Conservation (phyloP, 345 rosid genomes). For the Erysimum cheiranthoides region DNA sequence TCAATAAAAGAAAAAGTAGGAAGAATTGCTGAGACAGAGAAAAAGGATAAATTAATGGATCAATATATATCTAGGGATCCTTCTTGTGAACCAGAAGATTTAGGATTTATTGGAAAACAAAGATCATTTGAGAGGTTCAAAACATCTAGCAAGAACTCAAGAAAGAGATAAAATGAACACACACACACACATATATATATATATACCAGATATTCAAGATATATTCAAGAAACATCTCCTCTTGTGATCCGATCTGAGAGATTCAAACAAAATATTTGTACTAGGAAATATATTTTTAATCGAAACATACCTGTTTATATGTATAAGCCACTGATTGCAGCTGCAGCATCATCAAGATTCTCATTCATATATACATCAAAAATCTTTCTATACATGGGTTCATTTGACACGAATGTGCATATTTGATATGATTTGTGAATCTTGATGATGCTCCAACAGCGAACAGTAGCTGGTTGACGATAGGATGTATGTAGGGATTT, state of each 20-base stretch:
- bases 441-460: conserved; percentile 92
- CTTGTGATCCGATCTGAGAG: conserved; percentile 30
- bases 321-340: conserved; percentile 69
- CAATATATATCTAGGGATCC: neutral
- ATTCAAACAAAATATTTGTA: neutral
- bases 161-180: conserved; percentile 4
- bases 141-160: conserved; percentile 17
- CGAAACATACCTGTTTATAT: conserved; percentile 20
- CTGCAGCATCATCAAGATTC: conserved; percentile 99
- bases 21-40: neutral
- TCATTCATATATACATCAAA: conserved; percentile 53
- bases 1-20: neutral
- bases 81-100: neutral
- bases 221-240: neutral
- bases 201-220: neutral
- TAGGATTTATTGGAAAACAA: neutral
- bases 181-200: neutral
- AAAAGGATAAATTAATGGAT: neutral
- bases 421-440: conserved; percentile 63
- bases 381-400: conserved; percentile 12
- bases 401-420: conserved; percentile 17
- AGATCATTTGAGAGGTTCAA: neutral
- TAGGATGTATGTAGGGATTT: conserved; percentile 9
- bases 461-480: conserved; percentile 61
- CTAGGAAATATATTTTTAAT: neutral